A percentile compares a stretch with the other conserved stretches of the same genome.
These are phyloP conservation scores for Colletotrichum sp. DNA, from an alignment of 2,329 filamentous ascomycete species.

Conservation along the genomic window DNA sequence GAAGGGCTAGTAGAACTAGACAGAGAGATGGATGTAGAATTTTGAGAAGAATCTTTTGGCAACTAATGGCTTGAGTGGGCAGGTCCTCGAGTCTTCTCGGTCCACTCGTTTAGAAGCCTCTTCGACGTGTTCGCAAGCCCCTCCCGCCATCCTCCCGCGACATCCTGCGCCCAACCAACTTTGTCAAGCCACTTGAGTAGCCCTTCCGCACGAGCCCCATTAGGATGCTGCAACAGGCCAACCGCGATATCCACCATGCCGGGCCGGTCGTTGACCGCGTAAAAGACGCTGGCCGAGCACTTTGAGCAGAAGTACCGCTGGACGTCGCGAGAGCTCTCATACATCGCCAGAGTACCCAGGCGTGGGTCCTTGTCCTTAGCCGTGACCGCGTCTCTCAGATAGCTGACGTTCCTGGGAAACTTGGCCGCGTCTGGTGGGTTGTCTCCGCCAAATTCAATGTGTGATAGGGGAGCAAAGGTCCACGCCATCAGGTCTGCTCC, in stretches of 20 bases:
- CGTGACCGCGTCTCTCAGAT: conserved; percentile 40
- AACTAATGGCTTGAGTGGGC: not conserved
- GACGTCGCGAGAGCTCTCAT: conserved; percentile 47
- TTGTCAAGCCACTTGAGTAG: conserved; percentile 47
- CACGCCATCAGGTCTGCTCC: conserved; percentile 50
- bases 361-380: conserved; percentile 32
- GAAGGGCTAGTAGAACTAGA: fast-evolving
- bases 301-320: conserved; percentile 53
- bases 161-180: conserved; percentile 35
- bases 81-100: not conserved
- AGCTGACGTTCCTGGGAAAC: conserved; percentile 33
- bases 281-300: conserved; percentile 54
- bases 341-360: conserved; percentile 47
- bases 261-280: conserved; percentile 40
- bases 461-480: conserved; percentile 44
- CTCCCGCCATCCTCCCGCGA: conserved; percentile 46
- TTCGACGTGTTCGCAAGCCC: conserved; percentile 32
- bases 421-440: not conserved
- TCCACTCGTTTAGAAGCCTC: not conserved
- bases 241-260: conserved; percentile 48
- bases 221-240: conserved; percentile 46
- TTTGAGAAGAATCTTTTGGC: not conserved
- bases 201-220: conserved; percentile 51
- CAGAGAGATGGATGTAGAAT: not conserved
- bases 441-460: conserved; percentile 38